Evolutionary conservation across 352 stramenopile species (phyloP).

Genomic region (Globisporangium nunn): DNA sequence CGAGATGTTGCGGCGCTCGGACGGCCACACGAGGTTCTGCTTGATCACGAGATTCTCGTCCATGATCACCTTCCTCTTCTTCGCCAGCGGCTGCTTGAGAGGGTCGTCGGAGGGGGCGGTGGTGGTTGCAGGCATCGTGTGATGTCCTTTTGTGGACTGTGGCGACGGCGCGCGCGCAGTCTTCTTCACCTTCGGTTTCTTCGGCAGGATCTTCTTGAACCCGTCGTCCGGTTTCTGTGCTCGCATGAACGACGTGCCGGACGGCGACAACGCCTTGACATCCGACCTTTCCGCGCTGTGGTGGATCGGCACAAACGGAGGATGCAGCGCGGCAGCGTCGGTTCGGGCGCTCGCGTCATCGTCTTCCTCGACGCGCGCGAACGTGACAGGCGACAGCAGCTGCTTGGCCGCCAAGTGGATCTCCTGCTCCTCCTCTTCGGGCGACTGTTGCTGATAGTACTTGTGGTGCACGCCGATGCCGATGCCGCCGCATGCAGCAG

Average conservation of each 20-base stretch:
- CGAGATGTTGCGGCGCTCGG: conserved; percentile 30
- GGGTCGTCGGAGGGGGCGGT: not conserved
- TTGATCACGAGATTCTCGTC: conserved; percentile 19
- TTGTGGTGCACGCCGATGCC: conserved; percentile 2
- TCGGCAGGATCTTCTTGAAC: conserved; percentile 9
- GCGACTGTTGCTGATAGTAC: conserved; percentile 5
- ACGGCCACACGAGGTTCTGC: conserved; percentile 30
- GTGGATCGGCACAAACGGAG: conserved; percentile 4
- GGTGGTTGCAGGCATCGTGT: not conserved
- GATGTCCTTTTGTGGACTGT: not conserved
- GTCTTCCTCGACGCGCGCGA: conserved; percentile 8
- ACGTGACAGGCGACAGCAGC: conserved; percentile 14
- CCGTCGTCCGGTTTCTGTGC: not conserved
- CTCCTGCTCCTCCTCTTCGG: conserved; percentile 14
- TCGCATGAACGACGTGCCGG: conserved; percentile 5
- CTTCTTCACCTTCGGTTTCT: conserved; percentile 12
- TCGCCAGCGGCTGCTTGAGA: not conserved
- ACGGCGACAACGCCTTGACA: not conserved
- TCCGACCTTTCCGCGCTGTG: not conserved
- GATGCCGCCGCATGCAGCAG: not conserved
- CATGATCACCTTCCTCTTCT: conserved; percentile 10
- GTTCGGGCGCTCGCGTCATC: conserved; percentile 2
- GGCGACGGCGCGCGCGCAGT: not conserved
- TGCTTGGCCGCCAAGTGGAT: conserved; percentile 17
- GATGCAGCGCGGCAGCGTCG: not conserved